Conservation (phyloP, 495 filamentous ascomycete genomes). For the Aspergillus sclerotioniger region DNA sequence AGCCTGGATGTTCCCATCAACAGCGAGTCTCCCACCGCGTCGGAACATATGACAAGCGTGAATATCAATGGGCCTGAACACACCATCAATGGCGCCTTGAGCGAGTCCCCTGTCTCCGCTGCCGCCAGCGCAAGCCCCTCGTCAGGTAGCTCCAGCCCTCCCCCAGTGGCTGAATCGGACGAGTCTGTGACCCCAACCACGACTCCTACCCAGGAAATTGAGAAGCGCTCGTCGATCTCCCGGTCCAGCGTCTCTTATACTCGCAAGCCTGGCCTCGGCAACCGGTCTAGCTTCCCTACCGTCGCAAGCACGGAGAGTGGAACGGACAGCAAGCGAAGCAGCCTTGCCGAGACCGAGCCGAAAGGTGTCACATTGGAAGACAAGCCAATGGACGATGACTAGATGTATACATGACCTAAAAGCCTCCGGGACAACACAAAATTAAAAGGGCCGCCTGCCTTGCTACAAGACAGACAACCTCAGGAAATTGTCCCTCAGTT, state of each 20-base stretch:
- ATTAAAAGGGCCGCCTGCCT: background rate
- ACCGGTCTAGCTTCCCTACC: constrained; percentile 42
- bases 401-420: constrained; percentile 6
- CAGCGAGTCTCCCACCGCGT: constrained; percentile 25
- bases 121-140: constrained; percentile 35
- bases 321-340: constrained; percentile 47
- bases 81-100: constrained; percentile 37
- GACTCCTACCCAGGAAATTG: constrained; percentile 36
- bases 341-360: constrained; percentile 44
- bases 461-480: background rate
- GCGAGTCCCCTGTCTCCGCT: constrained; percentile 34
- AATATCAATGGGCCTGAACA: constrained; percentile 29
- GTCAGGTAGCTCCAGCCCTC: constrained; percentile 31
- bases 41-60: constrained; percentile 29
- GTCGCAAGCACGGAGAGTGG: constrained; percentile 29
- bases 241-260: constrained; percentile 33
- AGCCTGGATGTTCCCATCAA: constrained; percentile 64
- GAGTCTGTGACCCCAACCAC: constrained; percentile 41
- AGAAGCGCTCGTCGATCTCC: constrained; percentile 49
- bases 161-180: constrained; percentile 35
- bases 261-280: constrained; percentile 45
- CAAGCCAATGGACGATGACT: constrained; percentile 74
- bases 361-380: constrained; percentile 78
- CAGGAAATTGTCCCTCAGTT: too few species aligned
- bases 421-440: background rate